Base-by-base conservation (phyloP, 2,329 filamentous ascomycete genomes). In the Neoascochyta sp. region DNA sequence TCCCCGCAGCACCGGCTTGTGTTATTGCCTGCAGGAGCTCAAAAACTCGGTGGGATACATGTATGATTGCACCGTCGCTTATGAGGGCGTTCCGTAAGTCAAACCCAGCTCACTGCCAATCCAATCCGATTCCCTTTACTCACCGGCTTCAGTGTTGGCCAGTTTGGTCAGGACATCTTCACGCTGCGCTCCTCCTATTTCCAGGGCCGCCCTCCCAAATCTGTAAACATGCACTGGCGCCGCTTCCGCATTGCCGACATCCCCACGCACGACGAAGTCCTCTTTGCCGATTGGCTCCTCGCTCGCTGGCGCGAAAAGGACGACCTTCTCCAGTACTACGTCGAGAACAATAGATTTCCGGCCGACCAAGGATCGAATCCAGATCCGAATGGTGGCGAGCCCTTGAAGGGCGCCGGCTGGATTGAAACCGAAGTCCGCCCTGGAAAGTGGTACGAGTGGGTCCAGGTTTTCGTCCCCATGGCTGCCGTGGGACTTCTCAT, bases 221-320 rank as follows among this genome's bases (percentile, higher is more conserved):
- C 86, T 2, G 88, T 96, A 50, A 95, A 95, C 64, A 87, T 96
- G 69, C 82, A 95, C 67, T 98, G 90, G 89, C 80, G 92, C 30
- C 81, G 89, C 12, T 96, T 94, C 64, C 73, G 75, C 14, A 57
- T 95, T 12, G 74, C 74, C 10, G 81, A 87, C 25, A 90, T 98
- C 15, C 92, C 92, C 0, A 70, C 94, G 4, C 74, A 86, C 26
- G 76, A 83, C 47, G 71, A 75, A 6, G 74, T 83, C 18, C 68
- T 73, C 15, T 96, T 98, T 55, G 82, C 90, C 35, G 52, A 71
- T 6, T 98, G 92, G 92, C 67, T 95, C 14, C 74, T 82, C 24
- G 74, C 82, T 21, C 76, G 89, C 24, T 98, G 90, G 90, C 77
- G 81, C 21, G 88, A 95, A 57, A 98, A 98, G 63, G 92, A 98